Conservation (phyloP, 176 grass and related monocot species). For the Puya raimondii region DNA sequence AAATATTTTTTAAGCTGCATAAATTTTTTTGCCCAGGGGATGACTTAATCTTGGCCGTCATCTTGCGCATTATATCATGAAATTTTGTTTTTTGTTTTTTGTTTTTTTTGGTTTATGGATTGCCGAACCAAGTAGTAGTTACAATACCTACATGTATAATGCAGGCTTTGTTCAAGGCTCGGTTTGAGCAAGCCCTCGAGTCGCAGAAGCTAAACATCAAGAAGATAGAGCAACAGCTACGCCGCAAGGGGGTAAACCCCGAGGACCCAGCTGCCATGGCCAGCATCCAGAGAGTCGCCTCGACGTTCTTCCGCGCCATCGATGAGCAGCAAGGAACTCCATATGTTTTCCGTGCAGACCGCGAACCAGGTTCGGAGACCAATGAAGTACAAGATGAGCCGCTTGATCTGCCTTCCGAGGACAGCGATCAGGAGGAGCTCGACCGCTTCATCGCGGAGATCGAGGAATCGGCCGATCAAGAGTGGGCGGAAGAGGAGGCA, state of each 20-base stretch:
- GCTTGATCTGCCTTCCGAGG: constrained; percentile 42
- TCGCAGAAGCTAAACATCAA: constrained; percentile 97
- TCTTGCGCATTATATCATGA: no score
- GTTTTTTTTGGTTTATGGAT: no score
- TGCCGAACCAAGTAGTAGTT: neutral
- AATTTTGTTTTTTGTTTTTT: no score
- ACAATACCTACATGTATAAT: neutral
- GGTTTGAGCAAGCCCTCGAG: constrained; percentile 95
- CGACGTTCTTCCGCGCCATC: constrained; percentile 83
- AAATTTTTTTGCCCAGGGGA: no score
- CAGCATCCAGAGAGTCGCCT: constrained; percentile 90
- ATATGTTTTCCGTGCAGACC: constrained; percentile 64
- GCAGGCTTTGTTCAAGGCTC: constrained; percentile 97
- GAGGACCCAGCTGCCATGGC: constrained; percentile 97
- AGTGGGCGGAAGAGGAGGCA: constrained; percentile 89
- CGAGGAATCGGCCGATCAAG: constrained; percentile 74
- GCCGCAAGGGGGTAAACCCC: constrained; percentile 91
- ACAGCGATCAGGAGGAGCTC: constrained; percentile 97
- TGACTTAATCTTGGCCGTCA: no score
- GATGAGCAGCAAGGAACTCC: constrained; percentile 95
- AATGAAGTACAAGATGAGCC: constrained; percentile 30
- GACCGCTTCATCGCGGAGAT: constrained; percentile 87
- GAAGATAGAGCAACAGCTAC: constrained; percentile 81
- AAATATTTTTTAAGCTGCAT: no score
- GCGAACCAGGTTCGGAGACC: constrained; percentile 19